Conservation (phyloP, 768 basidiomycete genomes). For the Tricholoma flavovirens region DNA sequence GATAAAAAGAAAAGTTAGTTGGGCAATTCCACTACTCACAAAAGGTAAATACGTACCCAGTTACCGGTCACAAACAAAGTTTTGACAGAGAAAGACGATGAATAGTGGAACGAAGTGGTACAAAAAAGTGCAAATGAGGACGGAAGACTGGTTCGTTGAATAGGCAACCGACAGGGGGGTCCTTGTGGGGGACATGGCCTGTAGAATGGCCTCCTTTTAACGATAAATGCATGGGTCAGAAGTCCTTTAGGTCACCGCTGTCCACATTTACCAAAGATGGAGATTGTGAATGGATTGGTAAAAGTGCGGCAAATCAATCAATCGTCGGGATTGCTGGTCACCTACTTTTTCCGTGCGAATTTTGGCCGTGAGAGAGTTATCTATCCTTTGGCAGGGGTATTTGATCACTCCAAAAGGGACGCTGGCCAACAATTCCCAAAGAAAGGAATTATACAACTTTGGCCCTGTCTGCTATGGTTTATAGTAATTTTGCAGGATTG, state of each 20-base stretch:
- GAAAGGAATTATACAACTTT: conserved; percentile 12
- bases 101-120: background rate
- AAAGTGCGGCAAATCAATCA: conserved; percentile 15
- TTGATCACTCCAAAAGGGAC: conserved; percentile 1
- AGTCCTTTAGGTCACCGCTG: conserved; percentile 17
- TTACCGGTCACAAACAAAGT: conserved; percentile 9
- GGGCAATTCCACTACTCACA: conserved; percentile 5
- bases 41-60: conserved; percentile 15
- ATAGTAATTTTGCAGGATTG: too few relatives aligned
- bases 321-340: conserved; percentile 24
- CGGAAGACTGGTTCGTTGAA: background rate
- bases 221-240: conserved; percentile 11
- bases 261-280: conserved; percentile 12
- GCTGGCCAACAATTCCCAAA: conserved; percentile 11
- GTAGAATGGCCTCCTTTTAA: conserved; percentile 13
- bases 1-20: conserved; percentile 11
- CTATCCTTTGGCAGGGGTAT: conserved; percentile 9
- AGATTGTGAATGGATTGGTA: conserved; percentile 15
- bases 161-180: conserved; percentile 4
- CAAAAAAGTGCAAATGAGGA: conserved; percentile 1
- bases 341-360: conserved; percentile 22
- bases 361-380: background rate
- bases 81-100: conserved; percentile 9
- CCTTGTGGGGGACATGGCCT: conserved; percentile 11
- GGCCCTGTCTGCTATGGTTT: too few relatives aligned